Conservation (phyloP, 23 red algal genomes). For the Chondrus crispus region DNA sequence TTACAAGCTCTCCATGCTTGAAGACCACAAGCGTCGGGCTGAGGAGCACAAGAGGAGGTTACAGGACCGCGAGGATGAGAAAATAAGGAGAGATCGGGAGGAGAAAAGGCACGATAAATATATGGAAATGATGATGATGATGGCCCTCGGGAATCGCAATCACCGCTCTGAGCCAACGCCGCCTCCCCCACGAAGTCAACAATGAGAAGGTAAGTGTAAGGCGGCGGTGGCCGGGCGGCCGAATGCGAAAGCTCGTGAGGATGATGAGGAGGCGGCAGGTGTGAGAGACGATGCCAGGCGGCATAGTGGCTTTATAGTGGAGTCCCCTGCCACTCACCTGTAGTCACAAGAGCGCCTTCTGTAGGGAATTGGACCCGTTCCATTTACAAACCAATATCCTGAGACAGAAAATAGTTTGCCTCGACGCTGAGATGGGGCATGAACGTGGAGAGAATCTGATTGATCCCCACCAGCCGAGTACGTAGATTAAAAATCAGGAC, state of each 20-base stretch:
- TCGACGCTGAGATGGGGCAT: constrained; percentile 4
- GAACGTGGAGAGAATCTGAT: constrained; percentile 9
- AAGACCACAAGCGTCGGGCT: background rate
- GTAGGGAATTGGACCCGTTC: background rate
- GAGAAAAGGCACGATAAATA: background rate
- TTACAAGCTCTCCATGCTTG: background rate
- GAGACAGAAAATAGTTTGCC: background rate
- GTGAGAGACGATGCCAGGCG: background rate
- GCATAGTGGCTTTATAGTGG: background rate
- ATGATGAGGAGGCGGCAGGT: background rate
- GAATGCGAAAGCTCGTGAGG: too few relatives aligned
- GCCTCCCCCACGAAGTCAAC: too few relatives aligned
- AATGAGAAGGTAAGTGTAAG: too few relatives aligned
- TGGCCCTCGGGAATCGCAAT: background rate
- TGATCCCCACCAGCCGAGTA: background rate
- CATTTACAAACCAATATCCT: background rate
- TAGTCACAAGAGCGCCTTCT: background rate
- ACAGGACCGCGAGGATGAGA: background rate
- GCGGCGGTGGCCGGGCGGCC: too few relatives aligned
- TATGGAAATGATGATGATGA: background rate
- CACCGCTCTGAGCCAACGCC: background rate
- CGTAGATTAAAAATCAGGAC: constrained; percentile 22
- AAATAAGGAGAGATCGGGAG: background rate
- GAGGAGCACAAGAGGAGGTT: background rate
- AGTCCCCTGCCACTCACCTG: background rate